These are phyloP conservation scores for Ustilago bromivora DNA, from an alignment of 1,284 basidiomycete genomes.

Conservation along the genomic window DNA sequence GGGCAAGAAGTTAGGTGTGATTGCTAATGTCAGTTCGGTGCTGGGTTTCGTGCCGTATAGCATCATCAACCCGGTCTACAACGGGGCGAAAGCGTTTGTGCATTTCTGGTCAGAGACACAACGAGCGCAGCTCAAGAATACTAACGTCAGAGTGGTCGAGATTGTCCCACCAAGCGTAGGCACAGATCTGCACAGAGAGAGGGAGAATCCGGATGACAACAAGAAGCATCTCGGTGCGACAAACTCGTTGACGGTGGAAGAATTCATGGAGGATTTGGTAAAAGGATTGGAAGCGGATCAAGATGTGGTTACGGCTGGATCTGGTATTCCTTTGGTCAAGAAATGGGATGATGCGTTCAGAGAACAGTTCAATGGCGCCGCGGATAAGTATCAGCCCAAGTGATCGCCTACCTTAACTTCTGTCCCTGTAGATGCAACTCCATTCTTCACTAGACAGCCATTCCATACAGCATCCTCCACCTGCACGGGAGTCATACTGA, in stretches of 20 bases:
- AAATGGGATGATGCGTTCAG: slow-evolving; percentile 61
- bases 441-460: neutral
- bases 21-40: slow-evolving; percentile 63
- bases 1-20: slow-evolving; percentile 51
- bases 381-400: slow-evolving; percentile 54
- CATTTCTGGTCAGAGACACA: slow-evolving; percentile 65
- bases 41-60: slow-evolving; percentile 58
- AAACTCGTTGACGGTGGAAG: slow-evolving; percentile 55
- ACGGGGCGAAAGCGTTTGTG: slow-evolving; percentile 58
- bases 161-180: slow-evolving; percentile 65
- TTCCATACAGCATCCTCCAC: neutral
- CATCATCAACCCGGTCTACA: slow-evolving; percentile 60
- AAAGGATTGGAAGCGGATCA: slow-evolving; percentile 55
- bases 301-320: slow-evolving; percentile 59
- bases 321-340: slow-evolving; percentile 50
- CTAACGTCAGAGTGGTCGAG: slow-evolving; percentile 62
- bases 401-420: neutral
- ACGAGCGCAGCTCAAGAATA: slow-evolving; percentile 58
- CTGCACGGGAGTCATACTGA: neutral
- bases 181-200: slow-evolving; percentile 58
- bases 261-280: slow-evolving; percentile 61
- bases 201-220: slow-evolving; percentile 62
- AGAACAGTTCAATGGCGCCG: slow-evolving; percentile 52
- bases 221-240: slow-evolving; percentile 61
- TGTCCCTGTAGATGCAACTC: neutral